Percentiles rank a stretch among this genome's conserved stretches.
These are phyloP conservation scores for Vitis cinerea DNA, from an alignment of 164 flowering plant genomes.

Conservation along the genomic window DNA sequence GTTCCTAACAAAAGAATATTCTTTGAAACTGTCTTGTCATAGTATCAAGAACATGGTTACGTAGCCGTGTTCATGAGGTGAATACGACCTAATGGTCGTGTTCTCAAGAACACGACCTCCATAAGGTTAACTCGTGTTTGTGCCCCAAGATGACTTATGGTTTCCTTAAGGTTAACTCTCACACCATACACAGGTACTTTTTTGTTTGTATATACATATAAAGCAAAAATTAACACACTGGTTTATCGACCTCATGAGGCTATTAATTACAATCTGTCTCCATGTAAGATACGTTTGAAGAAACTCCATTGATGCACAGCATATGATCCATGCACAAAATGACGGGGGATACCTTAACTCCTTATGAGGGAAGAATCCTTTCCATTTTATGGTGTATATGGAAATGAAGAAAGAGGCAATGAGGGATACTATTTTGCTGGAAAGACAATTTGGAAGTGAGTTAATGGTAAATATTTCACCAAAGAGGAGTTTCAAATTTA, in stretches of 20 bases:
- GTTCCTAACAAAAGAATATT: too few species aligned
- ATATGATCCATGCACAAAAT: constrained; percentile 37
- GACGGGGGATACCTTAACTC: constrained; percentile 40
- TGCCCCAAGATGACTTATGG: too few species aligned
- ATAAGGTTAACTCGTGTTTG: too few species aligned
- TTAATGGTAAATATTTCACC: not conserved
- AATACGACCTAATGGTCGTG: too few species aligned
- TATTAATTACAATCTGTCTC: constrained; percentile 64
- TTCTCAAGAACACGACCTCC: too few species aligned
- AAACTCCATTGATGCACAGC: constrained; percentile 55
- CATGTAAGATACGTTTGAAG: constrained; percentile 58
- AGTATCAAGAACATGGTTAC: too few species aligned
- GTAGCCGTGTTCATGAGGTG: too few species aligned
- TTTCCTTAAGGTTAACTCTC: too few species aligned
- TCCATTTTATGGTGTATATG: constrained; percentile 34
- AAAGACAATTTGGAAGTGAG: not conserved
- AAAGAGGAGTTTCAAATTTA: not conserved
- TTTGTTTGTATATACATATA: too few species aligned
- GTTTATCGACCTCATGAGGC: not conserved
- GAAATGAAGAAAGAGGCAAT: constrained; percentile 41
- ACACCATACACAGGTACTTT: too few species aligned
- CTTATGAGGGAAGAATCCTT: constrained; percentile 30
- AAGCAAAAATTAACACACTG: not conserved
- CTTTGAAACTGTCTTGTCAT: too few species aligned
- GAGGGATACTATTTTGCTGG: constrained; percentile 40